Conservation (phyloP, 108 stramenopile genomes). For the Fistulifera pelliculosa region DNA sequence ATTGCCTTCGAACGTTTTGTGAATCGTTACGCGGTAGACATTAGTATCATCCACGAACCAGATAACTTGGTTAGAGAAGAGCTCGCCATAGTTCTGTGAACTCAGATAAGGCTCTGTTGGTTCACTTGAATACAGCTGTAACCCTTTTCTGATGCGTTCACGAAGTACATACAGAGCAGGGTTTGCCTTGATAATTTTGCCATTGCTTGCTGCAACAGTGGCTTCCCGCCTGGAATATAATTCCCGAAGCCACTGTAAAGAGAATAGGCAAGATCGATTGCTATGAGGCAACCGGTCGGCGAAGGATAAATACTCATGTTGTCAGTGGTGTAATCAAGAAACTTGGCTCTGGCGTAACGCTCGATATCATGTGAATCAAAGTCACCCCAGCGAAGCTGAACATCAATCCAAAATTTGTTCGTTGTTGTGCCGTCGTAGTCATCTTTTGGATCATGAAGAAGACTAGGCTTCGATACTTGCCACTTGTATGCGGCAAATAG, state of each 20-base stretch:
- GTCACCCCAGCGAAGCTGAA: conserved; percentile 99
- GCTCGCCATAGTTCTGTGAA: conserved; percentile 98
- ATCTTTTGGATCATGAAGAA: conserved; percentile 96
- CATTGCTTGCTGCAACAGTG: conserved; percentile 97
- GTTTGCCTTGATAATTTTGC: conserved; percentile 99
- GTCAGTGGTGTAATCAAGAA: conserved; percentile 99
- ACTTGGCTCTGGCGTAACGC: conserved; percentile 95
- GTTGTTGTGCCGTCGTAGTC: conserved; percentile 92
- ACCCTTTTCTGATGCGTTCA: conserved; percentile 98
- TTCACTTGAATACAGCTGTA: conserved; percentile 98
- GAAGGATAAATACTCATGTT: conserved; percentile 99
- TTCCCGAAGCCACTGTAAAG: conserved; percentile 96
- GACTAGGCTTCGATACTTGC: conserved; percentile 94
- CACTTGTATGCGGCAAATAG: conserved; percentile 99
- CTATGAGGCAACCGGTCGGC: conserved; percentile 93
- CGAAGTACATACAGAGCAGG: conserved; percentile 98
- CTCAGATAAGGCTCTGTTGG: conserved; percentile 99
- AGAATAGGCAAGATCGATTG: conserved; percentile 96
- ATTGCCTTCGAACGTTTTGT: conserved; percentile 99
- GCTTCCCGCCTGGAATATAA: conserved; percentile 98
- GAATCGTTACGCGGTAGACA: conserved; percentile 98
- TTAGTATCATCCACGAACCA: conserved; percentile 99
- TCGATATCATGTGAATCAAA: conserved; percentile 99
- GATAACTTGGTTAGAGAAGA: conserved; percentile 97
- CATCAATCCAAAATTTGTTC: conserved; percentile 98